Evolutionary conservation across 2,329 filamentous ascomycete genomes (phyloP).

Genomic region (Ambrosiella cleistominuta): DNA sequence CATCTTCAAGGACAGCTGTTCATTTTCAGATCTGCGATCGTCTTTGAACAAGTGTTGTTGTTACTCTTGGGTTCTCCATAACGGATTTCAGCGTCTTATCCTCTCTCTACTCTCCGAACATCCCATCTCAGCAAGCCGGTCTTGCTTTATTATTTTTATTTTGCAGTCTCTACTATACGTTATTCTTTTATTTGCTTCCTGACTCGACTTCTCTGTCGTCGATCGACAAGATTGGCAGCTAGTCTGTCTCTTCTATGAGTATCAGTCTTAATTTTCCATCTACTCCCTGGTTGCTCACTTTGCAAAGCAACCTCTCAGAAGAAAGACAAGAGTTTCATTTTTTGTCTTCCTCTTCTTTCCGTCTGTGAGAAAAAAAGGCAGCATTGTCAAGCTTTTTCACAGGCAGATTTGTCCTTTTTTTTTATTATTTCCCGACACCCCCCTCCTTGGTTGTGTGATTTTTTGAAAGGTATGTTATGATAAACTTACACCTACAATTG

Average conservation of each 20-base stretch:
- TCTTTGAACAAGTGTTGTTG: not conserved
- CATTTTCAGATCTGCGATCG: not conserved
- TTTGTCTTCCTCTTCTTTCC: not conserved
- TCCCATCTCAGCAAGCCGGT: not conserved
- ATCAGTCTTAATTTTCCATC: not conserved
- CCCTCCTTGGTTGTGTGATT: not conserved
- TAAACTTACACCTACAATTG: not conserved
- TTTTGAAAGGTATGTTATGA: not conserved
- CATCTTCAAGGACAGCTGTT: not conserved
- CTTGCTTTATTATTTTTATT: not conserved
- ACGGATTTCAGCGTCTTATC: not conserved
- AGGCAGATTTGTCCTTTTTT: not conserved
- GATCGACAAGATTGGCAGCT: not conserved
- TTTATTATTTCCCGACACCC: not conserved
- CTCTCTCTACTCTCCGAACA: not conserved
- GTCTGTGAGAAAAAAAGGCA: not conserved
- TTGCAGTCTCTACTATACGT: not conserved
- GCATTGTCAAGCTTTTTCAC: not conserved
- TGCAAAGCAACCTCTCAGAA: not conserved
- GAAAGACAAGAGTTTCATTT: not conserved
- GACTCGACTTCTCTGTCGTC: not conserved
- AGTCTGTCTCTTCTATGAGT: not conserved
- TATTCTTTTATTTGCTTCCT: not conserved
- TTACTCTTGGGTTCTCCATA: not conserved
- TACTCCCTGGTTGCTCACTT: not conserved